phyloP scores from a whole-genome alignment of 495 filamentous ascomycete genomes.

The Trichoderma orchidacearum region DNA sequence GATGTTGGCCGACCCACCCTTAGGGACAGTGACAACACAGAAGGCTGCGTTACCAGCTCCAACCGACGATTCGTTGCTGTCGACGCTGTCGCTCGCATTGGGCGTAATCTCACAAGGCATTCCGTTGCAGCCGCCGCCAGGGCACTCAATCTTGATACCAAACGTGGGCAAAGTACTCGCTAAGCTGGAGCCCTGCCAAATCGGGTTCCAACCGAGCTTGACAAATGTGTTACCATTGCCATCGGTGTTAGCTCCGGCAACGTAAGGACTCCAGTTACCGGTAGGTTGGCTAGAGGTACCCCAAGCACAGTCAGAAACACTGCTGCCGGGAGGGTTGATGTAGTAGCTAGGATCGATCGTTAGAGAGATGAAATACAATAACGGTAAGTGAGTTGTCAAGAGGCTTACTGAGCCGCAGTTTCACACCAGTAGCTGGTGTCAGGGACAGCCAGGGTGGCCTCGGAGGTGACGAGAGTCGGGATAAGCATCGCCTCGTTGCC shows the following conservation, averaged over 20 bases:
- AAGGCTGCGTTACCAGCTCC: slow-evolving; percentile 62
- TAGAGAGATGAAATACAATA: not conserved
- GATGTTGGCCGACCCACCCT: slow-evolving; percentile 52
- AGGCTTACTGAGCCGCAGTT: slow-evolving; percentile 59
- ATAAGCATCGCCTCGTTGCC: slow-evolving; percentile 88
- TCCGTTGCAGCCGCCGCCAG: slow-evolving; percentile 53
- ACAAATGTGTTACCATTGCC: slow-evolving; percentile 51
- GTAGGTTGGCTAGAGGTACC: slow-evolving; percentile 46
- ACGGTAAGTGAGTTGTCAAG: slow-evolving; percentile 7
- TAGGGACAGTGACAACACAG: slow-evolving; percentile 67
- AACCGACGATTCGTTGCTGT: slow-evolving; percentile 39
- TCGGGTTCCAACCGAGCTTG: slow-evolving; percentile 73
- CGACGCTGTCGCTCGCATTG: slow-evolving; percentile 36
- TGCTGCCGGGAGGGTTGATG: slow-evolving; percentile 58
- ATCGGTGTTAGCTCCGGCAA: slow-evolving; percentile 63
- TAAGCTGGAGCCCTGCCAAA: slow-evolving; percentile 48
- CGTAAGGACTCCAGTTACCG: slow-evolving; percentile 74
- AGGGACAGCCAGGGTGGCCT: slow-evolving; percentile 55
- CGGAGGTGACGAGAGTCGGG: slow-evolving; percentile 46
- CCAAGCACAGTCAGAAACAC: slow-evolving; percentile 57
- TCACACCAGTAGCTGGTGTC: slow-evolving; percentile 54
- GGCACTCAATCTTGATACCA: slow-evolving; percentile 59
- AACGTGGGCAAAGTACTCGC: slow-evolving; percentile 45
- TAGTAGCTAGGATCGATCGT: slow-evolving; percentile 50
- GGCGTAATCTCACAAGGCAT: slow-evolving; percentile 66